Evolutionary conservation across 805 yeast species (phyloP), one percentile per base, ranked within the genome.

Genomic region (Kodamaea laetipori): DNA sequence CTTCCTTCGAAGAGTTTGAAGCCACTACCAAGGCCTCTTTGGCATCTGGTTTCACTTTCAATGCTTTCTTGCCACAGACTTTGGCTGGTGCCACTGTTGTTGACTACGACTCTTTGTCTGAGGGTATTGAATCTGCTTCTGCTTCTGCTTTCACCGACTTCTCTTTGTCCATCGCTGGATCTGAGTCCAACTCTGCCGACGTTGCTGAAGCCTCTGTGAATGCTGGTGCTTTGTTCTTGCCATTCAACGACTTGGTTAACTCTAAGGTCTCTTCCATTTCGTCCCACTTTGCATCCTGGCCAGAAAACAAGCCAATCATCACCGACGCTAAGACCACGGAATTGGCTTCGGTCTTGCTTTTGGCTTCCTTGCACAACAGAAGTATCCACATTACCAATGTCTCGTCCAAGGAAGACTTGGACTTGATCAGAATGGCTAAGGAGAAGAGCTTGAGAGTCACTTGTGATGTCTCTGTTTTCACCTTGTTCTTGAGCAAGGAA

Each of bases 321-420:
- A 89, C 97, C 32, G 97, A 92, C 67, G 97, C 98, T 39, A 82
- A 80, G 63, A 83, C 92, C 18, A 86, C 97, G 30, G 92, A 89
- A 58, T 74, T 92, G 58, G 98, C 98, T n/a, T 86, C 96, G 3
- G 84, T 90, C 35, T 72, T 92, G 62, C 77, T 92, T 58, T 74
- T 92, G 67, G 96, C 97, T 34, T 86, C 96, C 19, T 77, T 92
- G 61, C 90, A 87, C 74, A 78, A 73, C 68, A 80, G 95, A 58
- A 73, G 89, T 31, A 84, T 92, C 51, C 98, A 92, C 66, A 82
- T 92, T 55, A 87, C 96, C 44, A 90, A 86, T 53, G 94, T 92
- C 40, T 80, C 86, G 32, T 76, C 84, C 47, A 81, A 77, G 60
- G 88, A 84, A 52, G 98, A 92, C 64, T 74, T 92, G 60, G 82